Evolutionary conservation across 352 stramenopile species (phyloP).

Genomic region (Globisporangium barbulae): DNA sequence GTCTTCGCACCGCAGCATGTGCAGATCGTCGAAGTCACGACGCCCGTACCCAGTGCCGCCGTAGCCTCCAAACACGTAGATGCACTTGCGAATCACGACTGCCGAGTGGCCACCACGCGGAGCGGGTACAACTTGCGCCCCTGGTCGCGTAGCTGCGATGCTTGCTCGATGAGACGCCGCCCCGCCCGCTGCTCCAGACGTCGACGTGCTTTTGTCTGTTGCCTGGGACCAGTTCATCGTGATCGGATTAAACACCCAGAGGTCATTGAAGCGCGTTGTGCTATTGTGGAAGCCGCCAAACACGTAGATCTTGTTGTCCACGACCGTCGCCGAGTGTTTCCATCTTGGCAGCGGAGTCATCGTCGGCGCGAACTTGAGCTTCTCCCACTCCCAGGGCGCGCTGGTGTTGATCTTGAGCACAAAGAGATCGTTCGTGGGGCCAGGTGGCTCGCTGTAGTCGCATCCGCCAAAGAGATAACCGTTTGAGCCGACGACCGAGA

Average conservation of each 20-base stretch:
- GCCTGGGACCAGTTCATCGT: slow-evolving; percentile 90
- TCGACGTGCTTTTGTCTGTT: slow-evolving; percentile 49
- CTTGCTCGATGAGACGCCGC: slow-evolving; percentile 15
- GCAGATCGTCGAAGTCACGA: slow-evolving; percentile 94
- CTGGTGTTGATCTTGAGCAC: slow-evolving; percentile 87
- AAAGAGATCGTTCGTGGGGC: slow-evolving; percentile 92
- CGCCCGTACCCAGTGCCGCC: slow-evolving; percentile 90
- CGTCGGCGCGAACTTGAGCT: slow-evolving; percentile 36
- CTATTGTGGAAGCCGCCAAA: slow-evolving; percentile 94
- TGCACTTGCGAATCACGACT: slow-evolving; percentile 69
- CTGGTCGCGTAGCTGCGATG: slow-evolving; percentile 11
- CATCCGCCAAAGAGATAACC: slow-evolving; percentile 93
- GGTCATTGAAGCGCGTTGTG: slow-evolving; percentile 90
- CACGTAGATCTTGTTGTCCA: slow-evolving; percentile 89
- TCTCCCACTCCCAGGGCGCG: slow-evolving; percentile 70
- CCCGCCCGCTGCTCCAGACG: slow-evolving; percentile 50
- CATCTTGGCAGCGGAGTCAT: slow-evolving; percentile 57
- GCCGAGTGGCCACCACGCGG: slow-evolving; percentile 90
- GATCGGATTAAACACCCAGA: slow-evolving; percentile 96
- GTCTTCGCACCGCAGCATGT: slow-evolving; percentile 87
- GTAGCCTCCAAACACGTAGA: slow-evolving; percentile 96
- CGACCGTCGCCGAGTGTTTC: slow-evolving; percentile 90
- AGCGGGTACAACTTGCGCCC: slow-evolving; percentile 48
- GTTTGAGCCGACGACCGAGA: slow-evolving; percentile 88
- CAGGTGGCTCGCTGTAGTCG: slow-evolving; percentile 83